Percentiles rank a stretch among this genome's conserved stretches.
Evolutionary conservation across 139 green algal species (phyloP).

Genomic region (Haematococcus lacustris): DNA sequence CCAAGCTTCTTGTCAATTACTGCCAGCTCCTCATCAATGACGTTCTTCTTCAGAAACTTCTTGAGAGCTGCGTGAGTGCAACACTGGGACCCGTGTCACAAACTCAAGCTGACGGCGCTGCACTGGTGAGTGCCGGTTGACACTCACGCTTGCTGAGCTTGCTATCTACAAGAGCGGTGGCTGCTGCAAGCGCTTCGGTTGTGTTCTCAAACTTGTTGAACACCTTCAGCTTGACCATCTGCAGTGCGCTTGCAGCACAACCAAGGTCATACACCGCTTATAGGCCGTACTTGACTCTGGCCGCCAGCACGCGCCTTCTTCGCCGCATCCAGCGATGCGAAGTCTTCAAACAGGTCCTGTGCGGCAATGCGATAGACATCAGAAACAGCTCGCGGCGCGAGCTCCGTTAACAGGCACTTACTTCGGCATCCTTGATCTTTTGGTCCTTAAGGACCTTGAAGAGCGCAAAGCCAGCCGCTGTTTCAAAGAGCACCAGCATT

Average conservation of each 20-base stretch:
- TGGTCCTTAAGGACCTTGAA: conserved; percentile 94
- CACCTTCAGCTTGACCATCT: conserved; percentile 95
- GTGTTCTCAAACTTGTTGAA: conserved; percentile 98
- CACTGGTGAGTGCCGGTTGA: no score
- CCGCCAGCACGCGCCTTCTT: conserved; percentile 64
- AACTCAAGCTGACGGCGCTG: no score
- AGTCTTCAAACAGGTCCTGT: conserved; percentile 84
- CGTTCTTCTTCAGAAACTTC: conserved; percentile 98
- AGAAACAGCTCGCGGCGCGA: conserved; percentile 1
- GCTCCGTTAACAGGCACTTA: conserved; percentile 25
- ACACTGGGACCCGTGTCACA: no score
- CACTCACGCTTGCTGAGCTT: conserved; percentile 88
- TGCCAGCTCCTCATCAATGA: conserved; percentile 77
- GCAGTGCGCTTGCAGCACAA: no score
- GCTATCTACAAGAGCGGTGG: conserved; percentile 86
- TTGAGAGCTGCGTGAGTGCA: conserved; percentile 66
- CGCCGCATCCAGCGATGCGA: conserved; percentile 73
- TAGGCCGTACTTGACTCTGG: no score
- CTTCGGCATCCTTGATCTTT: conserved; percentile 82
- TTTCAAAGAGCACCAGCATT: conserved; percentile 96
- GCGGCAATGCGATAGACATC: no score
- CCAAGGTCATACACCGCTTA: no score
- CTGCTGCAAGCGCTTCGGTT: conserved; percentile 87
- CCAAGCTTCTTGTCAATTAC: conserved; percentile 96
- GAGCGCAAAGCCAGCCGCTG: conserved; percentile 87